phyloP scores from a whole-genome alignment of 805 yeast species.

The Wickerhamiella australiensis region DNA sequence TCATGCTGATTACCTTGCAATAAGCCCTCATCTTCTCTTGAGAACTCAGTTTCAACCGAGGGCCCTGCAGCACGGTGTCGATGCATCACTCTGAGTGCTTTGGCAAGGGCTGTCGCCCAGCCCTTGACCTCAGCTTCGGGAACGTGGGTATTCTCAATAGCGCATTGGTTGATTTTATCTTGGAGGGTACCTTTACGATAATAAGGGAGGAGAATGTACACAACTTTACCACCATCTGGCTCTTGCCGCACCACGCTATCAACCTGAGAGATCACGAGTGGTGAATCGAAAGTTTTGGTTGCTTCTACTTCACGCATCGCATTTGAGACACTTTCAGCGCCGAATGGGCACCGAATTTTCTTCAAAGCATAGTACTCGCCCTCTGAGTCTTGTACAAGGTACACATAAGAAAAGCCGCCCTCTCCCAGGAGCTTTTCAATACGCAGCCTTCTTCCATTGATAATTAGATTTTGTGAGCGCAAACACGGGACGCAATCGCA shows the following conservation, averaged over 20 bases:
- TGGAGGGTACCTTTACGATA: conserved; percentile 64
- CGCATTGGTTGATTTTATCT: conserved; percentile 57
- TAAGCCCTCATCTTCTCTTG: conserved; percentile 21
- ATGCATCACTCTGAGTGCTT: conserved; percentile 71
- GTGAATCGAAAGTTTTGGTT: conserved; percentile 54
- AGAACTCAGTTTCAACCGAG: conserved; percentile 31
- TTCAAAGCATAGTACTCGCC: conserved; percentile 57
- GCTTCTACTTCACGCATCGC: conserved; percentile 71
- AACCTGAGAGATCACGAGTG: conserved; percentile 53
- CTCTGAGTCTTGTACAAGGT: conserved; percentile 46
- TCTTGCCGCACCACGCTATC: conserved; percentile 66
- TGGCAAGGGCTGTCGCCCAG: conserved; percentile 54
- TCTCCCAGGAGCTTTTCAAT: conserved; percentile 72
- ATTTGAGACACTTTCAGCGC: conserved; percentile 56
- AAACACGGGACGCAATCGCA: conserved; percentile 8
- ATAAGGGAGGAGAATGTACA: conserved; percentile 70
- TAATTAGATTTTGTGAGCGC: conserved; percentile 17
- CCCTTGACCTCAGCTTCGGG: conserved; percentile 53
- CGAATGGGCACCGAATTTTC: conserved; percentile 79
- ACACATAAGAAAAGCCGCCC: conserved; percentile 81
- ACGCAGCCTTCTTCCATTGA: conserved; percentile 51
- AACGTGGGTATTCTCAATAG: conserved; percentile 42
- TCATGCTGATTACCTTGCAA: conserved; percentile 22
- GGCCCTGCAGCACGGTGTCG: conserved; percentile 32
- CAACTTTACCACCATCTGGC: conserved; percentile 65